Evolutionary conservation across 2,329 filamentous ascomycete genomes (phyloP), one percentile per base, ranked within the genome.

Genomic region (Exophiala bonariae): DNA sequence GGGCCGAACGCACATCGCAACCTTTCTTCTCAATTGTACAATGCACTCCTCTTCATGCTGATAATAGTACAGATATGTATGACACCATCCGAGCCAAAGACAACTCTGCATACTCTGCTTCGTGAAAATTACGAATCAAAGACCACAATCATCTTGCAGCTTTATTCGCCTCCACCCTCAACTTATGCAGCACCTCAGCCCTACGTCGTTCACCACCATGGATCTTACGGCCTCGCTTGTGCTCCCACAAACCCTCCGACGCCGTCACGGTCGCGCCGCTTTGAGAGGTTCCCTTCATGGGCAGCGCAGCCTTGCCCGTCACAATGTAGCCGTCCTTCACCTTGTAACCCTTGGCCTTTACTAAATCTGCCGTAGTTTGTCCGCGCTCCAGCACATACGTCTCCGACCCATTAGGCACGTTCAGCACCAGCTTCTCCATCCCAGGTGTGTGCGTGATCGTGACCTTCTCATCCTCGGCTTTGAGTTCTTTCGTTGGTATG

Each of bases 161-260:
- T 55, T 85, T 87, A 58, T 88, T 84, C 73, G 91, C 87, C 28
- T 83, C 83, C 41, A 87, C 35, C 56, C 86, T 81, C 72, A 83
- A 86, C 83, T 95, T 96, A 60, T 91, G 89, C 61, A 88, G 79
- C 42, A 96, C 84, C 73, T 95, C 86, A 13, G 86, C 87, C 67
- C 81, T 83, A 69, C 93, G 82, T 67, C 93, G 84, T 77, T 99
- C 93, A 77, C 93, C 93, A 63, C 93, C 93, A 70, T 97, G 91
- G 58, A 99, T 85, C 83, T 97, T 97, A 63, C 83, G 82, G 20
- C 93, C 92, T 61, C 85, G 80, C 65, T 80, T 85, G 61, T 90
- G 78, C 74, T 97, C 92, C 93, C 92, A 97, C 75, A 97, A 86
- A 8, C 92, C 90, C 67, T 96, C 91, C 47, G 84, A 82, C 17